Evolutionary conservation across 305 asterid species (phyloP).

Genomic region (Fraxinus nigra): DNA sequence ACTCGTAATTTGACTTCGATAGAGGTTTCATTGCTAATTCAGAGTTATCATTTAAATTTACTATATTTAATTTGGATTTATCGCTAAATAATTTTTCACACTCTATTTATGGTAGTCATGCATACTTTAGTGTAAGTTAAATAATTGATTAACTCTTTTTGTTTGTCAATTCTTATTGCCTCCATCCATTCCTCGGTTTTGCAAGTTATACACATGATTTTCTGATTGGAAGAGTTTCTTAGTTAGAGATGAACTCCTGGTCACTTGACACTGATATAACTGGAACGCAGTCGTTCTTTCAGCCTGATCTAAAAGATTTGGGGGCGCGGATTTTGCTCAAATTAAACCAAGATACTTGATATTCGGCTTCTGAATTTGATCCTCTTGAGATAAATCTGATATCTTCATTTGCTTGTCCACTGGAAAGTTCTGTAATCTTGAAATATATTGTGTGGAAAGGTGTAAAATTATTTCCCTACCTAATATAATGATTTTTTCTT

Average conservation of each 20-base stretch:
- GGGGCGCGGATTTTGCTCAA: constrained; percentile 32
- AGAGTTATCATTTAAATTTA: too few species aligned
- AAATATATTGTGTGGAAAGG: not conserved
- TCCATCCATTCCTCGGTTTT: not conserved
- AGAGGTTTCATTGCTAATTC: not conserved
- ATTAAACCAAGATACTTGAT: constrained; percentile 35
- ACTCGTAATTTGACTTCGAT: not conserved
- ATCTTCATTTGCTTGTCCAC: constrained; percentile 56
- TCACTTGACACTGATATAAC: not conserved
- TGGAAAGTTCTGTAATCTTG: not conserved
- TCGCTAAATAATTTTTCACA: not conserved
- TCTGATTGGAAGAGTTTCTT: not conserved
- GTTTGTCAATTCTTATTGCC: not conserved
- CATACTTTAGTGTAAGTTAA: not conserved
- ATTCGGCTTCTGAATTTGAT: constrained; percentile 68
- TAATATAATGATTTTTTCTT: too few species aligned
- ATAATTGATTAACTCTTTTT: not conserved
- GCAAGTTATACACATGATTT: not conserved
- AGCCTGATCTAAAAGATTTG: not conserved
- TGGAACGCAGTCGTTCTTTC: not conserved
- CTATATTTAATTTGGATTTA: not conserved
- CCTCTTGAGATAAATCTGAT: constrained; percentile 64
- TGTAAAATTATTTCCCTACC: not conserved
- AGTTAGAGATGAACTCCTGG: not conserved
- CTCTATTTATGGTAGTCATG: not conserved